Conservation (phyloP, 2,329 filamentous ascomycete genomes). For the Proliferodiscus dingleyae region DNA sequence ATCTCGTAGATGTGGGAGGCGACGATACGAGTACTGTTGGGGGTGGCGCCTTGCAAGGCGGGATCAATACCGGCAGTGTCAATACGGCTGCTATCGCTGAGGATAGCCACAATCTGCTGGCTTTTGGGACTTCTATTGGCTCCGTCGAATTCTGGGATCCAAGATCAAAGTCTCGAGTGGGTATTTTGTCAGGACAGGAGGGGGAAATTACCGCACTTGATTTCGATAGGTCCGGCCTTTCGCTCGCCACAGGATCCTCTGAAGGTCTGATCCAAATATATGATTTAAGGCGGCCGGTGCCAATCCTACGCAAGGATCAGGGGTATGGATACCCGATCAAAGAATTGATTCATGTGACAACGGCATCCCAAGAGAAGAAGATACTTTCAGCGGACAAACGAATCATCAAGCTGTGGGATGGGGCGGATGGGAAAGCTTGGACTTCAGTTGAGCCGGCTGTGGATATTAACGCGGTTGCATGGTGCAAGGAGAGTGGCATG, state of each 20-base stretch:
- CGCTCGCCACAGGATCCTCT: conserved; percentile 81
- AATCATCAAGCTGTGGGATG: conserved; percentile 96
- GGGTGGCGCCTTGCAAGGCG: conserved; percentile 76
- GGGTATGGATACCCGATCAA: conserved; percentile 92
- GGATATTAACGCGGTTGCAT: conserved; percentile 90
- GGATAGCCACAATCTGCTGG: conserved; percentile 80
- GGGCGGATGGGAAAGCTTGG: conserved; percentile 78
- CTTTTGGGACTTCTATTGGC: conserved; percentile 91
- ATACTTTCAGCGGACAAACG: conserved; percentile 89
- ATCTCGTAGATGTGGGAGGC: conserved; percentile 82
- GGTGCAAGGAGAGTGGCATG: conserved; percentile 91
- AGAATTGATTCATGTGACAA: conserved; percentile 70
- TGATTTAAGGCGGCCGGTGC: conserved; percentile 81
- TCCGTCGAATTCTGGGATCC: conserved; percentile 97
- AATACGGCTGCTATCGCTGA: conserved; percentile 86
- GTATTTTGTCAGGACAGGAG: conserved; percentile 64
- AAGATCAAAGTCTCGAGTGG: conserved; percentile 74
- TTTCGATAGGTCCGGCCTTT: conserved; percentile 79
- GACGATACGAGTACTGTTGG: conserved; percentile 66
- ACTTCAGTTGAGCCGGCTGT: conserved; percentile 93
- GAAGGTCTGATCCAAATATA: conserved; percentile 85
- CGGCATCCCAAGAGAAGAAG: conserved; percentile 73
- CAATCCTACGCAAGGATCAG: conserved; percentile 87
- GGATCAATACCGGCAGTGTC: conserved; percentile 78
- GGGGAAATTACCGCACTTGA: conserved; percentile 81